These are phyloP conservation scores for Oryza glumipatula DNA, from an alignment of 176 grass and related monocot species.

Conservation along the genomic window DNA sequence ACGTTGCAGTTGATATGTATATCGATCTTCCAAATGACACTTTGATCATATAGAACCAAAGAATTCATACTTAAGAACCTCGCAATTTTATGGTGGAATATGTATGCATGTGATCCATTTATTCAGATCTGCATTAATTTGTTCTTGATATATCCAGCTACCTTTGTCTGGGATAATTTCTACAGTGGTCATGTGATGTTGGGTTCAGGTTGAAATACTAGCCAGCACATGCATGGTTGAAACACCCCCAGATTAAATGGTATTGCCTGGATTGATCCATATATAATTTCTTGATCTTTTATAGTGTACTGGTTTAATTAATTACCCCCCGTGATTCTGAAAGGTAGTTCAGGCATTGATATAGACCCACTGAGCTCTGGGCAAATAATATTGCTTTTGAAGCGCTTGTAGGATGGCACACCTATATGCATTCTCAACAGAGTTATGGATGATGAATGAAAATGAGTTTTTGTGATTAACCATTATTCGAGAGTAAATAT, in stretches of 20 bases:
- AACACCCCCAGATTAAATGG: neutral
- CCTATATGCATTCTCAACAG: too few relatives aligned
- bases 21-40: neutral
- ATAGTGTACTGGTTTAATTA: neutral
- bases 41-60: neutral
- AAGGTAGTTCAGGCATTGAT: neutral
- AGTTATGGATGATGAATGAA: too few relatives aligned
- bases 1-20: neutral
- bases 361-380: neutral
- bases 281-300: neutral
- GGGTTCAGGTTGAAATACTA: neutral
- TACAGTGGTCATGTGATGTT: constrained; percentile 7
- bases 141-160: neutral
- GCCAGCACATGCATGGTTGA: neutral
- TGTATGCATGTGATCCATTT: neutral
- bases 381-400: neutral
- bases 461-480: too few relatives aligned
- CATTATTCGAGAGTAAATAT: too few relatives aligned
- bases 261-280: neutral
- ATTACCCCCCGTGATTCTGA: neutral
- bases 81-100: neutral
- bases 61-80: neutral
- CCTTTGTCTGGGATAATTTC: constrained; percentile 12
- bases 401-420: too few relatives aligned
- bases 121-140: neutral